phyloP scores from a whole-genome alignment of 2,329 filamentous ascomycete species.

The Aciculosporium take region DNA sequence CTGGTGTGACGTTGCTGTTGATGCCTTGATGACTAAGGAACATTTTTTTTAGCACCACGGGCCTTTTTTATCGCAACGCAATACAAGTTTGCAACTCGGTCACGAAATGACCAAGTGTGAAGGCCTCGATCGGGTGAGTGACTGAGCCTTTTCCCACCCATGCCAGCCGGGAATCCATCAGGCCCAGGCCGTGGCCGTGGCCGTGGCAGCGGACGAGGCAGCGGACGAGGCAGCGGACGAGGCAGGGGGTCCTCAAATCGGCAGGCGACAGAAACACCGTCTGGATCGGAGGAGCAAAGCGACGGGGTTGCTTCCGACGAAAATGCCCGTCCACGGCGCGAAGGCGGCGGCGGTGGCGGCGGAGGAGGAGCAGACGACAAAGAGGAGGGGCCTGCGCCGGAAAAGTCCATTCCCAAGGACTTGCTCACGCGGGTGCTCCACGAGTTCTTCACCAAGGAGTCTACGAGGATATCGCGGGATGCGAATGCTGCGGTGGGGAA shows the following conservation, averaged over 20 bases:
- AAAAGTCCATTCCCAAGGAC: conserved; percentile 50
- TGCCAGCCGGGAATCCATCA: conserved; percentile 29
- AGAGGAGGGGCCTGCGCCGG: conserved; percentile 22
- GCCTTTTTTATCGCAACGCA: not conserved
- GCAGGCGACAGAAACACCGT: conserved; percentile 9
- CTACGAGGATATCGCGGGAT: conserved; percentile 60
- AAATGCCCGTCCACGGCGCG: conserved; percentile 11
- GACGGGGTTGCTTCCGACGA: conserved; percentile 23
- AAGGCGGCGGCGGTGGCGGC: conserved; percentile 4
- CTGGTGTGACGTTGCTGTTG: no score
- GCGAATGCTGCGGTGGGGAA: conserved; percentile 64
- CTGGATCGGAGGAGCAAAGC: conserved; percentile 16
- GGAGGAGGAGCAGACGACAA: conserved; percentile 9
- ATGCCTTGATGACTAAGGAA: conserved; percentile 5
- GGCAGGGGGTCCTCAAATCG: conserved; percentile 16
- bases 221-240: conserved; percentile 21
- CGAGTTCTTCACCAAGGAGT: conserved; percentile 59
- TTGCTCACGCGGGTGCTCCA: conserved; percentile 66
- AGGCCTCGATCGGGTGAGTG: no score
- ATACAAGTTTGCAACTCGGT: not conserved
- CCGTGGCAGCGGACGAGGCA: conserved; percentile 18
- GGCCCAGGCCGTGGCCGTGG: conserved; percentile 20
- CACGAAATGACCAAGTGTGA: not conserved
- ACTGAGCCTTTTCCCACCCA: conserved; percentile 14
- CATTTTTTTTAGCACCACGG: no score